Evolutionary conservation across 2,329 filamentous ascomycete genomes (phyloP).

Genomic region (Cercospora janseana): DNA sequence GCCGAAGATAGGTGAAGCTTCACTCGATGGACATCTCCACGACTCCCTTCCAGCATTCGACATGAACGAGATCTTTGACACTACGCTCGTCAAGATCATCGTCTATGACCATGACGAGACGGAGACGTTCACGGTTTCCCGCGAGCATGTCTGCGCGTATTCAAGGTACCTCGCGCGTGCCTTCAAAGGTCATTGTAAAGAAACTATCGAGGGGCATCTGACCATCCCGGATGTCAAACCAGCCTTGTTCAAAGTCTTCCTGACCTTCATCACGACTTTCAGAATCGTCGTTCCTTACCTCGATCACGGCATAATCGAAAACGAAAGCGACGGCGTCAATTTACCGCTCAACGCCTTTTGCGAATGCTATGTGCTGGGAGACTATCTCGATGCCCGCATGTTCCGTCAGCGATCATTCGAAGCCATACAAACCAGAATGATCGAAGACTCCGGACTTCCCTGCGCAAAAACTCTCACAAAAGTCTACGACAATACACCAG

Average conservation of each 20-base stretch:
- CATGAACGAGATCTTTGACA: constrained; percentile 2
- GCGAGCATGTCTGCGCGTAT: constrained; percentile 5
- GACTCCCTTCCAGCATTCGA: not conserved
- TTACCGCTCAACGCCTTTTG: not conserved
- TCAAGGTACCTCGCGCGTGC: not conserved
- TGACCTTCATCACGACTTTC: not conserved
- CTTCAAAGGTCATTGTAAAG: not conserved
- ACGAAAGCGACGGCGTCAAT: not conserved
- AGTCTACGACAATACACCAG: not conserved
- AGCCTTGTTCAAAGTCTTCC: not conserved
- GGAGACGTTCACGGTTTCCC: not conserved
- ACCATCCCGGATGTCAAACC: not conserved
- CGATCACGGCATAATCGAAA: not conserved
- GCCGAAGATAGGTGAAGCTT: not conserved
- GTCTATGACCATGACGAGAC: not conserved
- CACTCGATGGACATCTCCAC: not conserved
- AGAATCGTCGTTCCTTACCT: not conserved
- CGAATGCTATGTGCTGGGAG: not conserved
- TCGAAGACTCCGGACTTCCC: not conserved
- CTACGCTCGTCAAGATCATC: not conserved
- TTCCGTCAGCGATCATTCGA: constrained; percentile 5
- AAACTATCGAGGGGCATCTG: not conserved
- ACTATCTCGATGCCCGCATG: constrained; percentile 1
- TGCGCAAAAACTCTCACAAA: not conserved
- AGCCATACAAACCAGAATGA: not conserved